A percentile compares a stretch with the other conserved stretches of the same genome.
These are phyloP conservation scores for Chaetomium sp. DNA, from an alignment of 2,329 filamentous ascomycete species.

Conservation along the genomic window DNA sequence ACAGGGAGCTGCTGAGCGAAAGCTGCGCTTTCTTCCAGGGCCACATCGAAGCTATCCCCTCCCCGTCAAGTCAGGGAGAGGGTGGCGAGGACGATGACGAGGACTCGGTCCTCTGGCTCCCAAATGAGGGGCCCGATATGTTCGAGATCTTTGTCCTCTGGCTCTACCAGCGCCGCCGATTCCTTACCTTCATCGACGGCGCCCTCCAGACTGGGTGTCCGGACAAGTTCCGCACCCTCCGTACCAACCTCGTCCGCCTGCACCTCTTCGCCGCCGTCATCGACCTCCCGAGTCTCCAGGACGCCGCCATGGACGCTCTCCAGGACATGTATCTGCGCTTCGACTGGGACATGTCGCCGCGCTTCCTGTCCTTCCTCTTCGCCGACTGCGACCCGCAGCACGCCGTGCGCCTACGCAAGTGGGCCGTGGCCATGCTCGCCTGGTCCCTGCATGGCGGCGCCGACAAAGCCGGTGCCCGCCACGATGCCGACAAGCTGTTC, in stretches of 20 bases:
- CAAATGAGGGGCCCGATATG: slow-evolving; percentile 53
- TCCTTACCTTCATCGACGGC: slow-evolving; percentile 49
- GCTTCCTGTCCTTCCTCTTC: slow-evolving; percentile 56
- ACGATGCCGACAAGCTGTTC: slow-evolving; percentile 49
- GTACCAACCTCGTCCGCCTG: slow-evolving; percentile 59
- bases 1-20: slow-evolving; percentile 48
- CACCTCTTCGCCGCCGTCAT: slow-evolving; percentile 60
- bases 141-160: slow-evolving; percentile 57
- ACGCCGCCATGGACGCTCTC: slow-evolving; percentile 59
- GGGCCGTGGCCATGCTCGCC: slow-evolving; percentile 63
- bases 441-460: slow-evolving; percentile 51
- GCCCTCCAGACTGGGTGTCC: slow-evolving; percentile 37
- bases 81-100: slow-evolving; percentile 25
- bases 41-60: slow-evolving; percentile 44
- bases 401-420: slow-evolving; percentile 57
- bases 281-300: slow-evolving; percentile 54
- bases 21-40: slow-evolving; percentile 53
- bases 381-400: slow-evolving; percentile 53
- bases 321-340: slow-evolving; percentile 61
- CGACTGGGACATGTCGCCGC: slow-evolving; percentile 60
- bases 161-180: slow-evolving; percentile 50
- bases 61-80: slow-evolving; percentile 23
- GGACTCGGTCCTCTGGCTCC: slow-evolving; percentile 41
- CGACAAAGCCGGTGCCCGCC: slow-evolving; percentile 32
- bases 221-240: slow-evolving; percentile 42